Evolutionary conservation across 306 rosid genomes (phyloP), one percentile per base, ranked within the genome.

Genomic region (Heteromeles arbutifolia): DNA sequence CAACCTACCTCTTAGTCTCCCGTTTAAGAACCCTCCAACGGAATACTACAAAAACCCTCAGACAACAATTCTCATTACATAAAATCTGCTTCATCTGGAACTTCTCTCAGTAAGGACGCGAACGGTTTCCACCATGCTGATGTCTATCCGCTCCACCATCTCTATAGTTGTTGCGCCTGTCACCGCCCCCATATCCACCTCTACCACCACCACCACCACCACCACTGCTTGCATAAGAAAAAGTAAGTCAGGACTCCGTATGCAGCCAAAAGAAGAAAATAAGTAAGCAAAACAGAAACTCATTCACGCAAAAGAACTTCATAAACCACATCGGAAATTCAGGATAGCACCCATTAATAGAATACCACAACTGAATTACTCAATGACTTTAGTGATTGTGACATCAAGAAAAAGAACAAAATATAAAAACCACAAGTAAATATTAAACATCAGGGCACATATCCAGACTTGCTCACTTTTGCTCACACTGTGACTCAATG

Each of bases 1-100:
- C 97, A 92, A 82, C 98, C 98, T 96, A 96, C 99, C 98, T 96
- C 97, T 90, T 87, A 76, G 88, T 88, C 90, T 92, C 96, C 89
- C 85, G 74, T 87, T 89, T 89, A 88, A 85, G 97, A 86, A 88
- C 84, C 82, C 90, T 76, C 90, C 90, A 88, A 86, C 69, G 84
- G 90, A 89, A 88, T 74, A 90, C 63, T 81, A 84, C 78, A 90
- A 90, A 75, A 88, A 83, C 91, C 84, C 84, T 85, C 90, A 89
- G 92, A 86, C 73, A 90, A 88, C 84, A 88, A 82, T 82, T 89
- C 90, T 87, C 88, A 95, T 91, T 92, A 96, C 96, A 96, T 87
- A 84, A 79, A 87, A 86, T 53, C 69, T 61, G 86, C 86, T 79
- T 76, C 79, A 77, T 79, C 85, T 69, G 53, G 82, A 79, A 67